A percentile compares a stretch with the other conserved stretches of the same genome.
These are phyloP conservation scores for Aureobasidium zeae DNA, from an alignment of 2,329 filamentous ascomycete species.

Conservation along the genomic window DNA sequence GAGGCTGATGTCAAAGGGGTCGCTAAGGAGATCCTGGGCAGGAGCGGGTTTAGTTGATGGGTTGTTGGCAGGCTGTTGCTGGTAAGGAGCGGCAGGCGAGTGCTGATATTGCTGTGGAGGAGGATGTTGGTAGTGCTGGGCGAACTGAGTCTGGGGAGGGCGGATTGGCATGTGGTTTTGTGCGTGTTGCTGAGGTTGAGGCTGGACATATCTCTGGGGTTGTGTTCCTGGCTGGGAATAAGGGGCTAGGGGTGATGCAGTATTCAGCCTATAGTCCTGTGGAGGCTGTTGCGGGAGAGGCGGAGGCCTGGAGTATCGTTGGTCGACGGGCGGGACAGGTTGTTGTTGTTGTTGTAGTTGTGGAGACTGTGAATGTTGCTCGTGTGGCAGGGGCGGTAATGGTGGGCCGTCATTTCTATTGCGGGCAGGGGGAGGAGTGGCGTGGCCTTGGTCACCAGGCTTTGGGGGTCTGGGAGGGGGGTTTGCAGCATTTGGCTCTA, in stretches of 20 bases:
- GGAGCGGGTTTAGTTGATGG: constrained; percentile 32
- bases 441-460: constrained; percentile 29
- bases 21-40: constrained; percentile 50
- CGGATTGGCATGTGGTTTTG: constrained; percentile 17
- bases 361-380: constrained; percentile 18
- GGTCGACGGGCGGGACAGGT: constrained; percentile 20
- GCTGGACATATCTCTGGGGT: constrained; percentile 21
- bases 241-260: neutral
- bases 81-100: constrained; percentile 9
- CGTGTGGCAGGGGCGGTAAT: constrained; percentile 28
- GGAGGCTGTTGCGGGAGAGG: constrained; percentile 5
- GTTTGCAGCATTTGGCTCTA: constrained; percentile 16
- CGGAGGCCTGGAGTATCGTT: constrained; percentile 4
- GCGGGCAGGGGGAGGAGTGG: constrained; percentile 13
- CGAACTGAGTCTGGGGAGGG: constrained; percentile 6
- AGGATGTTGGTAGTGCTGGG: constrained; percentile 17
- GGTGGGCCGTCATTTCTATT: constrained; percentile 25
- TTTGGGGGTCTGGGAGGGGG: constrained; percentile 49
- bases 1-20: constrained; percentile 51
- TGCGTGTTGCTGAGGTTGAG: constrained; percentile 23
- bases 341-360: constrained; percentile 19
- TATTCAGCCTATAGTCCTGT: neutral
- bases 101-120: constrained; percentile 5
- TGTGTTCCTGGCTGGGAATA: neutral
- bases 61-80: constrained; percentile 25